A percentile compares a stretch with the other conserved stretches of the same genome.
These are phyloP conservation scores for Triangularia verruculosa DNA, from an alignment of 2,329 filamentous ascomycete genomes.

Conservation along the genomic window DNA sequence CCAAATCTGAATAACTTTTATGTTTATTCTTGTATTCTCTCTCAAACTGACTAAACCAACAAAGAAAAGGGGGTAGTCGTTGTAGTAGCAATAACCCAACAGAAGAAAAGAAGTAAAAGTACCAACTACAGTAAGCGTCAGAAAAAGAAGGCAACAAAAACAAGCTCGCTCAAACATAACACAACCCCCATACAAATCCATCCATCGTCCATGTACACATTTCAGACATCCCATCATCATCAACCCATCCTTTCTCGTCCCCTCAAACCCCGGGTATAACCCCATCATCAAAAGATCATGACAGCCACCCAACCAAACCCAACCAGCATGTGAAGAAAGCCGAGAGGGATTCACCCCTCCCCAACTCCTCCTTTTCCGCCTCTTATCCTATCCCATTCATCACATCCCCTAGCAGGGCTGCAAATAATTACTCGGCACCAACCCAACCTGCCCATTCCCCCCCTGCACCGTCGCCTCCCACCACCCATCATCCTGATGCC, in stretches of 20 bases:
- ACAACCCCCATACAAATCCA: background rate
- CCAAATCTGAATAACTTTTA: background rate
- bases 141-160: background rate
- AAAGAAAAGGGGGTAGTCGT: background rate
- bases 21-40: background rate
- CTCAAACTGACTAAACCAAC: background rate
- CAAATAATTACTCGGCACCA: constrained; percentile 68
- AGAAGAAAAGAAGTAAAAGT: constrained; percentile 3
- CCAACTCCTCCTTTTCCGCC: background rate
- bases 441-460: constrained; percentile 54
- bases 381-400: background rate
- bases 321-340: background rate
- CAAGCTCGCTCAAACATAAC: background rate
- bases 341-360: background rate
- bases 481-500: constrained; percentile 97
- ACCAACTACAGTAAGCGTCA: background rate
- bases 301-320: background rate
- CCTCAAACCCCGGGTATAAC: background rate
- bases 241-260: background rate
- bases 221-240: background rate
- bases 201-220: background rate
- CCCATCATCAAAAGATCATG: background rate
- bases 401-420: constrained; percentile 45
- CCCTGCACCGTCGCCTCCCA: constrained; percentile 95
- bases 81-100: background rate